Base-by-base conservation (phyloP, 345 rosid species). In the Geranium rotundifolium region DNA sequence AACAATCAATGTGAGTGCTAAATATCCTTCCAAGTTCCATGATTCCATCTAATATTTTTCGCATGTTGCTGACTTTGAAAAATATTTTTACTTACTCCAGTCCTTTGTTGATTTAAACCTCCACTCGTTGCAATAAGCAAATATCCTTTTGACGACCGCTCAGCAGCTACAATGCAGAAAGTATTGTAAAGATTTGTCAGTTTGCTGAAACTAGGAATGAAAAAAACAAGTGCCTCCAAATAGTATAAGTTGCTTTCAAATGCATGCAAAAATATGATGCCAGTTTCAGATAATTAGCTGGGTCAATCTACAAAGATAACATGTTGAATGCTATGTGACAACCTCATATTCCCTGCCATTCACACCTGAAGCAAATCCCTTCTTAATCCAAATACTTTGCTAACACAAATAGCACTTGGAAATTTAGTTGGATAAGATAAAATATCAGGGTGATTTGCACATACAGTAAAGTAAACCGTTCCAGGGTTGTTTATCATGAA, bases 51-150 rank as follows among this genome's bases (percentile, higher is more conserved):
- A 19, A 12, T 10, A 2, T 19, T 12, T 57, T 20, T 9, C 19
- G 30, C 31, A 57, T 19, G 31, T 16, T 17, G 19, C 59, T 23
- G 27, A 17, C 3, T 23, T 23, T 56, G 16, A 58, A 20, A 29
- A 17, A 57, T 19, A 52, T 30, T 59, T 69, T 56, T 58, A 82
- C 97, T 86, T 84, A 95, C 99, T 75, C 99, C 96, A 56, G 96
- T 95, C 77, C 97, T 88, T 83, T 95, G 96, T 79, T 95, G 99
- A 72, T 95, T 95, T 57, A 95, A 72, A 62, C 99, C 97, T 65
- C 99, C 97, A 75, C 99, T 95, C 62, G 99, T 87, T 57, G 93
- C 96, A 72, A 95, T 85, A 63, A 95, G 97, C 84, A 90, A 73
- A 85, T 90, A 95, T 19, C 99, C 99, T 81, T 84, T 88, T 19